phyloP scores from a whole-genome alignment of 2,329 filamentous ascomycete species.

The Calonectria naviculata region DNA sequence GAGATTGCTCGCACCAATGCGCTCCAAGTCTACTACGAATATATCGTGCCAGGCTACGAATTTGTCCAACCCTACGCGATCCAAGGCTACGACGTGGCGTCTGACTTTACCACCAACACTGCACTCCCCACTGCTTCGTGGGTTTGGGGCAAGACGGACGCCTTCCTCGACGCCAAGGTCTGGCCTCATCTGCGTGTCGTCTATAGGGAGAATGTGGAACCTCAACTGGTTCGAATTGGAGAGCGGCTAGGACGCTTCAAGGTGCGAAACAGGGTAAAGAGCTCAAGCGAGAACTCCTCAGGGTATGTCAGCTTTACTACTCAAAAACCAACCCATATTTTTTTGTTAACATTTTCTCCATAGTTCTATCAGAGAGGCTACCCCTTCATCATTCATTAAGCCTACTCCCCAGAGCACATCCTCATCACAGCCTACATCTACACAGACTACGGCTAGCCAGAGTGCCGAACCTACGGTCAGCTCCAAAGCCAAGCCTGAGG shows the following conservation, averaged over 20 bases:
- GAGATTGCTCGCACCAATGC: conserved; percentile 71
- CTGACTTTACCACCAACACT: conserved; percentile 74
- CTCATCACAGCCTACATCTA: conserved; percentile 46
- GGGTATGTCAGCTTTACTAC: conserved; percentile 16
- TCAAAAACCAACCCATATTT: background rate
- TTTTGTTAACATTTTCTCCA: conserved; percentile 28
- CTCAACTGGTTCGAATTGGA: conserved; percentile 91
- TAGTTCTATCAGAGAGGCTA: conserved; percentile 35
- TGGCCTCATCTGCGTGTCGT: conserved; percentile 85
- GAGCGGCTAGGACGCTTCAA: conserved; percentile 86
- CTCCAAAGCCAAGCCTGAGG: background rate
- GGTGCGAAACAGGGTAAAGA: conserved; percentile 49
- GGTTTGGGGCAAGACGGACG: conserved; percentile 74
- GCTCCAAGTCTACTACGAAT: conserved; percentile 75
- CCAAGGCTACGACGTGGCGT: conserved; percentile 74
- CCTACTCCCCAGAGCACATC: conserved; percentile 45
- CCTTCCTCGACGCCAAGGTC: conserved; percentile 80
- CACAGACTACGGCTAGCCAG: conserved; percentile 25
- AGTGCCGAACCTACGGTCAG: conserved; percentile 18
- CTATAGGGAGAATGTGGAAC: conserved; percentile 93
- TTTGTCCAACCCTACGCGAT: conserved; percentile 79
- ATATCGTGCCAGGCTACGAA: conserved; percentile 80
- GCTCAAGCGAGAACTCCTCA: conserved; percentile 35
- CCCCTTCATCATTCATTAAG: conserved; percentile 49
- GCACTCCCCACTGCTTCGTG: conserved; percentile 79